Conservation (phyloP, 2,329 filamentous ascomycete genomes). For the Exserohilum rostratum region DNA sequence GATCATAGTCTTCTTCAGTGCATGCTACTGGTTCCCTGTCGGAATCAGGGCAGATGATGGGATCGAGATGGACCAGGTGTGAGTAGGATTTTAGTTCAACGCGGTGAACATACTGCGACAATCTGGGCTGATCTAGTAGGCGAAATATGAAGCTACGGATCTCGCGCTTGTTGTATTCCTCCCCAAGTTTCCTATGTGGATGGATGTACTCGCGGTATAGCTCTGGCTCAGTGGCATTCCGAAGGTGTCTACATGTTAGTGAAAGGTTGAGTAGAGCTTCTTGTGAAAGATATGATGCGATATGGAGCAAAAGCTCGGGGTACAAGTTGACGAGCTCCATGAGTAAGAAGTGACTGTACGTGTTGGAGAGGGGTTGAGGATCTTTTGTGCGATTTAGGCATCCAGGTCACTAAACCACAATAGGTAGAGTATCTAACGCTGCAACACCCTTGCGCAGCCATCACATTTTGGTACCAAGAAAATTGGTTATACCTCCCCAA, state of each 20-base stretch:
- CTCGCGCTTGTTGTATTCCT: neutral
- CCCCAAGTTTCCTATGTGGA: neutral
- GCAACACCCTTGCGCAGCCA: no score
- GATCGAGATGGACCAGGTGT: neutral
- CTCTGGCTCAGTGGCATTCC: constrained; percentile 8
- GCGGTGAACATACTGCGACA: neutral
- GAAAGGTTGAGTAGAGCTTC: constrained; percentile 17
- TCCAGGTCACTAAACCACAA: no score
- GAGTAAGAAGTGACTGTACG: neutral
- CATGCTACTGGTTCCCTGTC: neutral
- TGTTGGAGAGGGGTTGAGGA: neutral
- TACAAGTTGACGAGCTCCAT: constrained; percentile 3
- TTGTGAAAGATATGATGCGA: constrained; percentile 12
- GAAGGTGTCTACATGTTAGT: constrained; percentile 8
- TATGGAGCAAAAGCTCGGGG: constrained; percentile 11
- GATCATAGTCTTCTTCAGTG: neutral
- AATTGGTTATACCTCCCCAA: no score
- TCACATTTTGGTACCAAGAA: no score
- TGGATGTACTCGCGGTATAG: constrained; percentile 11
- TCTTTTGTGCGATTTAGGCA: no score
- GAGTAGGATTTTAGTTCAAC: neutral
- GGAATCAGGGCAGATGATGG: neutral
- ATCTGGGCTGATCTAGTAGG: neutral
- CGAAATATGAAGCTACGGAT: neutral
- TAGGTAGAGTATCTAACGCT: no score